Percentiles rank a stretch among this genome's conserved stretches.
Conservation (phyloP, 805 yeast genomes). For the Yarrowia deformans region DNA sequence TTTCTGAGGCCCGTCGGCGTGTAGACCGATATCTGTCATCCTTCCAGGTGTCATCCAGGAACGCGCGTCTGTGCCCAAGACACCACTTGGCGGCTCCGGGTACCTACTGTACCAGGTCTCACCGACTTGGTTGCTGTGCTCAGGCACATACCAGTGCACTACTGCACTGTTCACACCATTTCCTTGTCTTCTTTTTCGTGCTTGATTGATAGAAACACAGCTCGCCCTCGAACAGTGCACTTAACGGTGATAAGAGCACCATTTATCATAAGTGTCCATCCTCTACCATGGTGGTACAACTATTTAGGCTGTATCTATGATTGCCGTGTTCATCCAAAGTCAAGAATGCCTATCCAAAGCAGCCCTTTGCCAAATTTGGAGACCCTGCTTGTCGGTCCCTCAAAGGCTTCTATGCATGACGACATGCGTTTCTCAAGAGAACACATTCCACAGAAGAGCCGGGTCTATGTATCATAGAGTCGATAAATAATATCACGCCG, state of each 20-base stretch:
- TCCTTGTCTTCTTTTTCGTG: background rate
- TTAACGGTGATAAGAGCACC: background rate
- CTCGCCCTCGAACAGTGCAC: background rate
- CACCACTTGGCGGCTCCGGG: background rate
- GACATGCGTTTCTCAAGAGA: background rate
- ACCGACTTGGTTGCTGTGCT: background rate
- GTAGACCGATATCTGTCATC: too few species aligned
- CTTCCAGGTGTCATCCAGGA: too few species aligned
- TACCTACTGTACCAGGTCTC: background rate
- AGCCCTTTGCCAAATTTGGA: background rate
- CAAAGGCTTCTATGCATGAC: conserved; percentile 1
- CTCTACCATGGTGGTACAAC: too few species aligned
- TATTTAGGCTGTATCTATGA: background rate
- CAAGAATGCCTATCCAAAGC: conserved; percentile 3
- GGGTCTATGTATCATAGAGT: background rate
- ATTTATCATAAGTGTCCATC: background rate
- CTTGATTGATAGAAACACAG: background rate
- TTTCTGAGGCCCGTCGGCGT: too few species aligned
- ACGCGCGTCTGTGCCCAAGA: background rate
- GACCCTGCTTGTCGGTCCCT: too few species aligned
- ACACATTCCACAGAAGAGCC: background rate
- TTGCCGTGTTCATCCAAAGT: background rate
- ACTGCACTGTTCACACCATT: background rate
- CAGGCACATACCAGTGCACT: background rate
- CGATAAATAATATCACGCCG: conserved; percentile 1